Evolutionary conservation across 257 asterid species (phyloP), one percentile per base, ranked within the genome.

Genomic region (Solanum gandarillasii): DNA sequence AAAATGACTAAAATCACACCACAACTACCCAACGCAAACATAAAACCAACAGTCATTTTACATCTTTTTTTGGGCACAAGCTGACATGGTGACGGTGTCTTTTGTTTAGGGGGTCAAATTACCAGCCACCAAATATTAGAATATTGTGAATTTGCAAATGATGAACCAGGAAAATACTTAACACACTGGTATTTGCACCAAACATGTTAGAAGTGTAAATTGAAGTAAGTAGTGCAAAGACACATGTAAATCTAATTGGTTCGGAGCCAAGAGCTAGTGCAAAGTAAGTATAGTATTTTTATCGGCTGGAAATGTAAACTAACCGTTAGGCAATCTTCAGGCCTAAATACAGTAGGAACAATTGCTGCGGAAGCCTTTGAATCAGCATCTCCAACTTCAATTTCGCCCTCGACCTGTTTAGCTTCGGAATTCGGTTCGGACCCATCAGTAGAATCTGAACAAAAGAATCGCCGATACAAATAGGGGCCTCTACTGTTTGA

Each of bases 271-370:
- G 74, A 67, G 21, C 74, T 67, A 67, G 82, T 73, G 48, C 82
- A 35, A 73, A 12, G 48, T 67, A 67, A 20, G 27, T 60, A 23
- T 9, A 52, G 62, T 9, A 9, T 21, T 36, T 36, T 38, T 20
- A 18, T 14, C n/a, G 6, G 39, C 78, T 7, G 39, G 39, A 71
- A 31, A 13, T 31, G 35, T 32, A 88, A 67, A 79, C 94, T 84
- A 65, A 96, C 99, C 94, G 98, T 92, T 71, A 96, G 91, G 90
- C 94, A 97, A 93, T 97, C 99, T 92, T 97, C 98, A 4, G 98
- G 98, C 87, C 89, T 94, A 90, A 96, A 93, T 48, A 89, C 94
- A 52, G 98, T 92, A 35, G 99, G 98, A 65, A 97, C 92, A 34
- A 96, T 92, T 34, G 99, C 96, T 9, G 98, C 88, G 1, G 99